Evolutionary conservation across 129 eudicot genomes (phyloP), one percentile per base, ranked within the genome.

Genomic region (Chrysanthemum lavandulifolium): DNA sequence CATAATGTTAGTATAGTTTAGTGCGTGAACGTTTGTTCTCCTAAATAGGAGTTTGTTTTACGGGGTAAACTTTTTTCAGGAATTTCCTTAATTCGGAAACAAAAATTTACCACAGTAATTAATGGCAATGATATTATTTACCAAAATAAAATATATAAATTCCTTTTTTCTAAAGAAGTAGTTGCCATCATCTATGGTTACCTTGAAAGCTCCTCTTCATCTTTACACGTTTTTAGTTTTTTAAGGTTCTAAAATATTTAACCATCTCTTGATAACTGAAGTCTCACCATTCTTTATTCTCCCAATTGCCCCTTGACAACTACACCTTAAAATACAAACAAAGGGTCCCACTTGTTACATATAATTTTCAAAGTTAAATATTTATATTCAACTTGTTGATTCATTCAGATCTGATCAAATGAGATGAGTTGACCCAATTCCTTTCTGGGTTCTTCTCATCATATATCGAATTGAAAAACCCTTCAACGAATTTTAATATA

Each of bases 361-460:
- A 19, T 19, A 19, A 19, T 53, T 15, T 72, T 65, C 82, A 65
- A 55, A 61, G 13, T 11, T 45, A 71, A 10, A 45, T 62, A 70
- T 69, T 43, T 31, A 58, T 64, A 65, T 78, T 78, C 82, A 78
- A 76, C 78, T 72, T 78, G 73, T 78, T 78, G 82, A 78, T 55
- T 78, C 72, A 47, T 66, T 62, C 82, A 72, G 82, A 78, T 78
- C 82, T 65, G 62, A 72, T 78, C 82, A 52, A 40, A 72, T 45
- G 45, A 48, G 61, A 71, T 78, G 78, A 78, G 31, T 16, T 65
- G 33, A 65, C 68, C 68, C 54, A 72, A 78, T 72, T 71, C 78
- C 49, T 47, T 56, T 3, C 78, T 78, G 82, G 77, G 82, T 71
- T 78, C 33, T 45, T 64, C 31, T 71, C 61, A 71, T 54, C 73